phyloP scores from a whole-genome alignment of 1,284 basidiomycete species.

The Ceratobasidium sp. region DNA sequence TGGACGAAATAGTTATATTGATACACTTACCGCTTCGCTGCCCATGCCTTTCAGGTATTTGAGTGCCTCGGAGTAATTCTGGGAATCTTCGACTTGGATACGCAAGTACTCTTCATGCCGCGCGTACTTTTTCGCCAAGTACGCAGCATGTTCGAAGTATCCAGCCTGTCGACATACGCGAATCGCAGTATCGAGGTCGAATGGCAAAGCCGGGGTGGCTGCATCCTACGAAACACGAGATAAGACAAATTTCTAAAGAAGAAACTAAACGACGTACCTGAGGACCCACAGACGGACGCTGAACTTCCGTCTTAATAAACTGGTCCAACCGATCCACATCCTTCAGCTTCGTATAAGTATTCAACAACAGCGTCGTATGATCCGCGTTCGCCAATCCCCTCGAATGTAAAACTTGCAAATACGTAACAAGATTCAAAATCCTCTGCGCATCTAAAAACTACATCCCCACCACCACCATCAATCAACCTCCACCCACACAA shows the following conservation, averaged over 20 bases:
- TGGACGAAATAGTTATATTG: neutral
- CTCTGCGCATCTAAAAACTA: conserved; percentile 97
- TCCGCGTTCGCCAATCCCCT: conserved; percentile 92
- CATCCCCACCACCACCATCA: neutral
- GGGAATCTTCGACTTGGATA: conserved; percentile 93
- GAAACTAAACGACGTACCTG: neutral
- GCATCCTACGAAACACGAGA: conserved; percentile 54
- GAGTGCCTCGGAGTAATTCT: conserved; percentile 83
- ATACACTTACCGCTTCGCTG: conserved; percentile 72
- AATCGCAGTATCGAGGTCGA: conserved; percentile 97
- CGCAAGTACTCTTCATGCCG: conserved; percentile 92
- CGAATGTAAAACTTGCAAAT: conserved; percentile 94
- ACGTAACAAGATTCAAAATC: conserved; percentile 93
- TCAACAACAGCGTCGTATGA: conserved; percentile 94
- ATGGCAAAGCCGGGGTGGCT: conserved; percentile 76
- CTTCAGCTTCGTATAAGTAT: conserved; percentile 97
- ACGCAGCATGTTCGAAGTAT: conserved; percentile 94
- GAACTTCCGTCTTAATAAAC: conserved; percentile 86
- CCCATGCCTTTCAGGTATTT: conserved; percentile 82
- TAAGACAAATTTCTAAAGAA: neutral
- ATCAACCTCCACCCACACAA: neutral
- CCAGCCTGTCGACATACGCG: conserved; percentile 96
- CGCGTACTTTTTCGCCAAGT: conserved; percentile 91
- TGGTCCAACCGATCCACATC: conserved; percentile 88
- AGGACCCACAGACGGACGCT: neutral